phyloP scores from a whole-genome alignment of 176 grass and related monocot genomes.

The Rhynchospora pubera region DNA sequence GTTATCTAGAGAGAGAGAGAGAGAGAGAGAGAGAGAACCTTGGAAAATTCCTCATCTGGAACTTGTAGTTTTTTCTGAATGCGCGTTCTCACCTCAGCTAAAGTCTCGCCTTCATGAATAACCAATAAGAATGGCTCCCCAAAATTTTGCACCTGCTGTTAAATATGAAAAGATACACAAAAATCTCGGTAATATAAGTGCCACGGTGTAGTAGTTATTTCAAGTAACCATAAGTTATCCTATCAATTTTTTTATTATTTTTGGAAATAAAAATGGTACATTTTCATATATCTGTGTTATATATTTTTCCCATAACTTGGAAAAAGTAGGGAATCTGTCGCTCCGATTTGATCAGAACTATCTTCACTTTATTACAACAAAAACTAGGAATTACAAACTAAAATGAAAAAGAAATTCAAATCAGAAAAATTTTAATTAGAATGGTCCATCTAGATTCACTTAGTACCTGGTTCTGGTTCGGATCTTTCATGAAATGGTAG shows the following conservation, averaged over 20 bases:
- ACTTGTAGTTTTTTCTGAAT: conserved; percentile 81
- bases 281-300: not conserved
- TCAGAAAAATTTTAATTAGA: not conserved
- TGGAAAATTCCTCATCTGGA: conserved; percentile 70
- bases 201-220: not conserved
- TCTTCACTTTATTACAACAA: not conserved
- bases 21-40: conserved; percentile 44
- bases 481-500: conserved; percentile 91
- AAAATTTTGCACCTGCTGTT: conserved; percentile 78
- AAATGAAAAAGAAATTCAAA: not conserved
- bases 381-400: conserved; percentile 16
- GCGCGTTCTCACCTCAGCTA: conserved; percentile 61
- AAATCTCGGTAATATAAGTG: not conserved
- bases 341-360: not conserved
- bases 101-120: conserved; percentile 75
- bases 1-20: not conserved
- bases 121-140: conserved; percentile 87
- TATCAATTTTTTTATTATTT: not conserved
- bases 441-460: conserved; percentile 2
- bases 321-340: not conserved
- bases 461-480: conserved; percentile 76
- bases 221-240: not conserved
- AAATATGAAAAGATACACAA: not conserved
- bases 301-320: not conserved
- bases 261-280: not conserved